Base-by-base conservation (phyloP, 2,329 filamentous ascomycete species). In the Pseudocercospora macadamiae region DNA sequence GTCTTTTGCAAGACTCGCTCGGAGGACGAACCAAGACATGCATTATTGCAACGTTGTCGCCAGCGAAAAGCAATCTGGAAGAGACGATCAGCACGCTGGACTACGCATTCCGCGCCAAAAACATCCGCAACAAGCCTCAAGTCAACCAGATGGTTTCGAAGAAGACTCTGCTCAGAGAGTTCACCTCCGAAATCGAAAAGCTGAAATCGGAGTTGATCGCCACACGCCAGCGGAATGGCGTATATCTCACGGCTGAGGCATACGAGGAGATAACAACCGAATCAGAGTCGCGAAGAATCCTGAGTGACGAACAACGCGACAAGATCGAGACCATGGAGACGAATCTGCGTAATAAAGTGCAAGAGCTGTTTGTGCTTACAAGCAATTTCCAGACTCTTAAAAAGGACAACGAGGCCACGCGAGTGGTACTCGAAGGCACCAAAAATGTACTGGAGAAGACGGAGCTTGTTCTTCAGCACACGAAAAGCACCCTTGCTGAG, bases 21-120 rank as follows among this genome's bases (percentile, higher is more conserved):
- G 95, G 95, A 62, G 95, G 95, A 2, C 86, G 89, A 53, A 99
- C 96, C 1, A 99, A 99, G 73, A 99, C 95, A 0, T 99, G 95
- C 79, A 99, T 99, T 66, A 97, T 99, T 70, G 95, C 95, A 4
- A 99, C 95, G 0, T 84, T 99, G 37, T 97, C 95, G 2, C 93
- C 95, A 1, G 91, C 93, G 6, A 96, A 95, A 75, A 93, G 89
- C 75, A 99, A 97, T 68, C 81, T 99, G 1, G 95, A 99, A 71
- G 95, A 99, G 75, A 99, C 96, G 0, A 97, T 99, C 60, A 97
- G 95, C 0, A 99, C 96, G 0, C 83, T 99, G 1, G 95, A 99
- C 74, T 99, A 99, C 72, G 96, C 95, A 9, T 97, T 97, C 77
- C 86, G 95, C 47, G 95, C 95, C 14, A 99, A 99, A 80, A 97